These are phyloP conservation scores for Cercospora citrullina DNA, from an alignment of 2,329 filamentous ascomycete species.

Conservation along the genomic window DNA sequence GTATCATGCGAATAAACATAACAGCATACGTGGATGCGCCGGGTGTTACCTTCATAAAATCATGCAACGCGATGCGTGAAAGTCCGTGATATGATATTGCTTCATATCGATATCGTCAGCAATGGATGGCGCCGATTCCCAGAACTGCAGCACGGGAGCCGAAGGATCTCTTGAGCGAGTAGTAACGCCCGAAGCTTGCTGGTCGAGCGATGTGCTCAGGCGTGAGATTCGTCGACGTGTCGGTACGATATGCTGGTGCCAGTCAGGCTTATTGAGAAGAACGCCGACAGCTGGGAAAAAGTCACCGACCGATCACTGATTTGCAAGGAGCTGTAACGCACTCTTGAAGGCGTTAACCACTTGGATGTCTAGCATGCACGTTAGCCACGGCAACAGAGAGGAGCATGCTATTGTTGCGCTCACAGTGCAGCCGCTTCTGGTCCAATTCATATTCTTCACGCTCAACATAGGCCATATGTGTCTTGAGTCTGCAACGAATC, in stretches of 20 bases:
- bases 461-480: slow-evolving; percentile 73
- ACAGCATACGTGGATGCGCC: not conserved
- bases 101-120: slow-evolving; percentile 12
- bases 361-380: slow-evolving; percentile 42
- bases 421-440: slow-evolving; percentile 78
- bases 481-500: slow-evolving; percentile 63
- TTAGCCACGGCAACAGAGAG: slow-evolving; percentile 30
- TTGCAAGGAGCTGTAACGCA: slow-evolving; percentile 49
- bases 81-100: slow-evolving; percentile 13
- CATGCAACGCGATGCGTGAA: slow-evolving; percentile 26
- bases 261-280: slow-evolving; percentile 28
- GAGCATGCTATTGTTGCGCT: slow-evolving; percentile 39
- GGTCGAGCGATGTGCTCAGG: not conserved
- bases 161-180: not conserved
- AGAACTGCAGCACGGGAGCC: not conserved
- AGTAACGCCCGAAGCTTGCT: not conserved
- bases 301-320: slow-evolving; percentile 26
- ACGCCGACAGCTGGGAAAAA: slow-evolving; percentile 25
- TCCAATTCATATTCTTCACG: slow-evolving; percentile 70
- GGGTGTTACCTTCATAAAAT: slow-evolving; percentile 32
- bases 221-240: slow-evolving; percentile 9
- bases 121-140: not conserved
- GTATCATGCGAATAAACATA: slow-evolving; percentile 15
- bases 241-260: slow-evolving; percentile 18
- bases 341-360: slow-evolving; percentile 52